Base-by-base conservation (phyloP, 2,329 filamentous ascomycete species). In the Penicillium paneum region DNA sequence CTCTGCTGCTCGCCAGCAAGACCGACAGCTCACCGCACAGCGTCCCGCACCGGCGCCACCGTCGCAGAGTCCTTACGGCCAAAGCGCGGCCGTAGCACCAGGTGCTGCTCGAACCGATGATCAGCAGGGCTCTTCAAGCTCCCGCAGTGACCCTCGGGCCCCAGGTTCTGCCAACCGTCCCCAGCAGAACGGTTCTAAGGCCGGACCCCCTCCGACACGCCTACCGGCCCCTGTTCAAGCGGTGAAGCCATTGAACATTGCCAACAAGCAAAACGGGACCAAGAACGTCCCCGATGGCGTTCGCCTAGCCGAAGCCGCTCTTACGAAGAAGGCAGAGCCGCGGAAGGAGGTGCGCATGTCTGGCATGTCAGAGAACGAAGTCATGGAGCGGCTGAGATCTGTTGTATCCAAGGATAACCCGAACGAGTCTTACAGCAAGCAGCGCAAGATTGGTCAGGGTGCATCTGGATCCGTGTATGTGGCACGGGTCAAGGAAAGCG, bases 361-460 rank as follows among this genome's bases (percentile, higher is more conserved):
- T 35, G 95, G 90, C 65, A 97, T 99, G 94, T 90, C 90, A 10
- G 94, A 99, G 76, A 88, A 83, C 61, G 93, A 99, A 73, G 94
- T 99, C 54, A 99, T 99, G 94, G 88, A 90, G 62, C 94, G 91
- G 71, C 82, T 99, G 50, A 89, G 92, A 70, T 90, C 96, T 62
- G 93, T 94, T 8, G 94, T 99, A 1, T 97, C 92, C 59, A 95
- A 96, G 73, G 91, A 96, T 57, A 92, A 96, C 69, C 94, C 94
- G 49, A 89, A 95, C 66, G 80, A 96, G 62, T 96, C 92, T 24
- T 99, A 99, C 79, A 93, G 92, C 68, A 99, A 99, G 79, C 94
- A 97, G 77, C 97, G 97, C 83, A 99, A 99, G 82, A 97, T 99
- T 74, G 94, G 94, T 19, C 94, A 99, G 74, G 94, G 94, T 76